Conservation (phyloP, 192 early-diverging fungal genomes). For the Chytriomyces confervae region DNA sequence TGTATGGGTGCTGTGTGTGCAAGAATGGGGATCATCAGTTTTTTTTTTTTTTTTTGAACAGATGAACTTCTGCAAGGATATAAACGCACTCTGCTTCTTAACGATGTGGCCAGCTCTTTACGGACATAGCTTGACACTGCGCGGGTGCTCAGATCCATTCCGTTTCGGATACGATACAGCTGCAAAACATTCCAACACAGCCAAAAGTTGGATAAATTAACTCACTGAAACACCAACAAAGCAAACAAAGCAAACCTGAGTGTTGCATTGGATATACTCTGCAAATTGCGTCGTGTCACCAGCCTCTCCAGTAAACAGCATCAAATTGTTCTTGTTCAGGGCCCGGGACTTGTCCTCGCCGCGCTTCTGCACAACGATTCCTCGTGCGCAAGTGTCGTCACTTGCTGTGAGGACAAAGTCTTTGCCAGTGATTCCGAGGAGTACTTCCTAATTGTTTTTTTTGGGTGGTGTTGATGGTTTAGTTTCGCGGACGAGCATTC, state of each 20-base stretch:
- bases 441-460: slow-evolving; percentile 44
- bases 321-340: slow-evolving; percentile 79
- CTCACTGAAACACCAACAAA: slow-evolving; percentile 30
- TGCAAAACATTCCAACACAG: background rate
- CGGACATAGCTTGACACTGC: slow-evolving; percentile 84
- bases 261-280: slow-evolving; percentile 94
- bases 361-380: slow-evolving; percentile 91
- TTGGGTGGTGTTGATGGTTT: background rate
- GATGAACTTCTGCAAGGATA: background rate
- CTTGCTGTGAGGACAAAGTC: slow-evolving; percentile 90
- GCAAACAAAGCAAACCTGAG: slow-evolving; percentile 73
- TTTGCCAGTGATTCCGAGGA: slow-evolving; percentile 91
- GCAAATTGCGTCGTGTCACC: slow-evolving; percentile 94
- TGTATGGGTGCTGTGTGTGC: slow-evolving; percentile 74
- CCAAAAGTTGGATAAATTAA: background rate
- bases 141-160: slow-evolving; percentile 77
- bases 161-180: slow-evolving; percentile 57
- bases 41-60: too few relatives aligned
- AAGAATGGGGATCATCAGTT: background rate
- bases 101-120: slow-evolving; percentile 81
- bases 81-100: slow-evolving; percentile 67
- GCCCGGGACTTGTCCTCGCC: slow-evolving; percentile 90
- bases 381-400: slow-evolving; percentile 76
- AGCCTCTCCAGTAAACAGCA: slow-evolving; percentile 88
- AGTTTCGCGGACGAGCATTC: background rate